Evolutionary conservation across 805 yeast species (phyloP).

Genomic region (Yueomyces sinensis): DNA sequence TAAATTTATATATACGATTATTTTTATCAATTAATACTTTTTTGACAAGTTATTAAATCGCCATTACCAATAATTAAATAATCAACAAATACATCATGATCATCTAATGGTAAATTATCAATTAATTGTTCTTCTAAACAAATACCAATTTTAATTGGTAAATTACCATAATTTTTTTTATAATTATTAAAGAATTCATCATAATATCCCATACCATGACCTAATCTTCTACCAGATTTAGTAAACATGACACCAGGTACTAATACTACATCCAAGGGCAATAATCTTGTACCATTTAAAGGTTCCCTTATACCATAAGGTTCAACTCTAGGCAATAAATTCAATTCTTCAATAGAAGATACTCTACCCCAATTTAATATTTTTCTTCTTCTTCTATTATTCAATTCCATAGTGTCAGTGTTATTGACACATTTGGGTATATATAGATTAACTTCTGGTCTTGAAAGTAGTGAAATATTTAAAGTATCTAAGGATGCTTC

Average conservation of each 20-base stretch:
- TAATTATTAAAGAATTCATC: conserved; percentile 59
- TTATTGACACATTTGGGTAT: not conserved
- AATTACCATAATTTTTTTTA: conserved; percentile 8
- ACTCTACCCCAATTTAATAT: not conserved
- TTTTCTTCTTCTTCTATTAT: no score
- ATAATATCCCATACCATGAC: conserved; percentile 91
- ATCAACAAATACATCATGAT: conserved; percentile 22
- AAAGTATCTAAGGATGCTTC: not conserved
- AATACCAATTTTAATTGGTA: conserved; percentile 20
- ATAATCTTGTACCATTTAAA: conserved; percentile 7
- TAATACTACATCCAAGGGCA: conserved; percentile 49
- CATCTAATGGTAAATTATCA: conserved; percentile 12
- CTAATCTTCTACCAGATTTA: conserved; percentile 41
- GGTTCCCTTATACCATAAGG: conserved; percentile 48
- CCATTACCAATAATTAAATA: conserved; percentile 21
- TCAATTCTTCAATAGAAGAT: not conserved
- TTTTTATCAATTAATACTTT: no score
- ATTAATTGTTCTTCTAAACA: conserved; percentile 20
- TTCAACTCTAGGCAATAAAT: not conserved
- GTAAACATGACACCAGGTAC: conserved; percentile 79
- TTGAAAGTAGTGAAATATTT: no score
- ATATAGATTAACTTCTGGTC: not conserved
- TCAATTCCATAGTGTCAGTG: not conserved
- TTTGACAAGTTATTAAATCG: no score
- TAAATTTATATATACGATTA: no score